Conservation (phyloP, 768 basidiomycete genomes). For the Gelatoporia subvermispora region DNA sequence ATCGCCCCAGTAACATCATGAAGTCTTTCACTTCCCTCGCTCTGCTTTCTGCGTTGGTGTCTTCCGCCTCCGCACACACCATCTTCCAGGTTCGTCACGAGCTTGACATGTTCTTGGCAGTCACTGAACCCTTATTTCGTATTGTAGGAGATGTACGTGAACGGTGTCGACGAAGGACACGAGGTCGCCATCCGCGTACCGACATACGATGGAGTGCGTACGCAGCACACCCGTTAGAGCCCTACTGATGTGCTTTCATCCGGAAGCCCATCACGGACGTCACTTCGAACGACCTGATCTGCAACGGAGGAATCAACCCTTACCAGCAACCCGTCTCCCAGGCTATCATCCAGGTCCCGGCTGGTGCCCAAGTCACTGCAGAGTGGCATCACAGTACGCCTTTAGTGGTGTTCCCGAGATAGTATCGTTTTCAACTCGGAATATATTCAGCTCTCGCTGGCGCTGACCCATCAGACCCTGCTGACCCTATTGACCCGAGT, state of each 20-base stretch:
- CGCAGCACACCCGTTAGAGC: constrained; percentile 1
- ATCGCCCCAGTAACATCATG: constrained; percentile 8
- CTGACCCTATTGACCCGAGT: constrained; percentile 42
- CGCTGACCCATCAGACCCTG: constrained; percentile 41
- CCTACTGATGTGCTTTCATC: background rate
- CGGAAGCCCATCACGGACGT: constrained; percentile 52
- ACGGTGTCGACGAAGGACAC: constrained; percentile 46
- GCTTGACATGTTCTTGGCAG: background rate
- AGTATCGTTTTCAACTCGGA: background rate
- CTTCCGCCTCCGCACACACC: constrained; percentile 40
- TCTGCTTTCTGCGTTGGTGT: constrained; percentile 25
- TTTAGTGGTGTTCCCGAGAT: background rate
- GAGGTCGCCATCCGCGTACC: constrained; percentile 41
- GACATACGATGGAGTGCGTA: constrained; percentile 42
- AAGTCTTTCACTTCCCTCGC: constrained; percentile 15
- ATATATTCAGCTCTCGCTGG: constrained; percentile 27
- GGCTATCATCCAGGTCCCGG: constrained; percentile 43
- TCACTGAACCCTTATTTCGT: background rate
- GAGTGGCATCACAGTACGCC: constrained; percentile 44
- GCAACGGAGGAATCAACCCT: constrained; percentile 57
- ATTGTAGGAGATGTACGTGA: constrained; percentile 42
- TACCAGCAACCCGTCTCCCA: constrained; percentile 43
- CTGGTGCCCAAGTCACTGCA: constrained; percentile 47
- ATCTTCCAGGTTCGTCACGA: constrained; percentile 42
- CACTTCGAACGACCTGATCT: constrained; percentile 49